These are phyloP conservation scores for Saccharomyces hybrid DNA, from an alignment of 1,139 yeast genomes.

Conservation along the genomic window DNA sequence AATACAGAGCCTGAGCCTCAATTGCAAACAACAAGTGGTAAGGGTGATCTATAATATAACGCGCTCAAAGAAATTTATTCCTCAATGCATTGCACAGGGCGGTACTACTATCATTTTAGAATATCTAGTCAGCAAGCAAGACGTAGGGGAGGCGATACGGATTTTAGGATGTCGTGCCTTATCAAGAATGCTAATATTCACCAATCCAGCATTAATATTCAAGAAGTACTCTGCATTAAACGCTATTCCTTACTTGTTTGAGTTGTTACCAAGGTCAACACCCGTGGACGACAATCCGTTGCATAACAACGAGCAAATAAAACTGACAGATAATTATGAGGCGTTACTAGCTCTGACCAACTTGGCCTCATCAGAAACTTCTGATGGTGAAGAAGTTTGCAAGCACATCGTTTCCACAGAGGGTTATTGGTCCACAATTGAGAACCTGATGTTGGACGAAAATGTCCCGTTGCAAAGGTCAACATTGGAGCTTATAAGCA, in stretches of 20 bases:
- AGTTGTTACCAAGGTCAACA: slow-evolving; percentile 10
- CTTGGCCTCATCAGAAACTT: slow-evolving; percentile 37
- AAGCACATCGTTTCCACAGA: slow-evolving; percentile 27
- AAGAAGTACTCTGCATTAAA: slow-evolving; percentile 27
- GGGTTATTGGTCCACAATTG: slow-evolving; percentile 36
- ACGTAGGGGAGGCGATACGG: slow-evolving; percentile 11
- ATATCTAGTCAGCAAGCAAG: slow-evolving; percentile 16
- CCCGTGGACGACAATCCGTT: slow-evolving; percentile 3
- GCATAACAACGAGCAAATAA: slow-evolving; percentile 13
- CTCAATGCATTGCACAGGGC: slow-evolving; percentile 27
- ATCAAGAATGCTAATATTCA: slow-evolving; percentile 22
- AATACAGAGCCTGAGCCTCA: slow-evolving; percentile 14
- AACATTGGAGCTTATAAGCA: slow-evolving; percentile 26
- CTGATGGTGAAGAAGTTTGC: slow-evolving; percentile 32
- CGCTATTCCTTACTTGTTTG: slow-evolving; percentile 27
- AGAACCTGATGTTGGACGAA: slow-evolving; percentile 32
- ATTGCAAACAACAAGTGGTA: slow-evolving; percentile 23
- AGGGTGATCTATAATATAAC: slow-evolving; percentile 26
- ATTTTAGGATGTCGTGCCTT: slow-evolving; percentile 25
- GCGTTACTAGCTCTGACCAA: slow-evolving; percentile 44
- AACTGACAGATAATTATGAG: slow-evolving; percentile 36
- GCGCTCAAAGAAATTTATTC: slow-evolving; percentile 13
- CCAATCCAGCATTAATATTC: slow-evolving; percentile 26
- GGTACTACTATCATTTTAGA: slow-evolving; percentile 21
- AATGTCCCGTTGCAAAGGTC: slow-evolving; percentile 25